phyloP scores from a whole-genome alignment of 176 grass and related monocot species.

The Guadua angustifolia region DNA sequence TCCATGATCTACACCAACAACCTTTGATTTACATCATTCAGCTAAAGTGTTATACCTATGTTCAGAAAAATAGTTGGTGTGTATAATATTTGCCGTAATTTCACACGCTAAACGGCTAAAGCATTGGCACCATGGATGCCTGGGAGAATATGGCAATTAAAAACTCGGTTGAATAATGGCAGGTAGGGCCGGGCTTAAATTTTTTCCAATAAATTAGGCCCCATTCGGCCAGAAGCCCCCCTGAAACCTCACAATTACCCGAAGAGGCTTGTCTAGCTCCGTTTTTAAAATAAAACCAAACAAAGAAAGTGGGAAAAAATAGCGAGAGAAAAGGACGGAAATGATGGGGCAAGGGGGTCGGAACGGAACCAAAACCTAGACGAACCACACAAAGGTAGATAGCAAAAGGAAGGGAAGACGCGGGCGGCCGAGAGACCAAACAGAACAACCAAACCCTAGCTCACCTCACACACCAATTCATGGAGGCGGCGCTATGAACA shows the following conservation, averaged over 20 bases:
- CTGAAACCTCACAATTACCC: slow-evolving; percentile 28
- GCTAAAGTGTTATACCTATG: no score
- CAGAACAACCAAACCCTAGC: slow-evolving; percentile 53
- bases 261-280: not conserved
- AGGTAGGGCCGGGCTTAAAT: not conserved
- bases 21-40: no score
- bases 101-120: not conserved
- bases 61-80: no score
- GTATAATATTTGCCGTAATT: no score
- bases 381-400: slow-evolving; percentile 49
- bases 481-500: slow-evolving; percentile 53
- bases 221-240: slow-evolving; percentile 10
- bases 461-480: slow-evolving; percentile 30
- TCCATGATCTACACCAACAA: not conserved
- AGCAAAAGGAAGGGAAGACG: slow-evolving; percentile 13
- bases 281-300: slow-evolving; percentile 37
- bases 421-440: slow-evolving; percentile 54
- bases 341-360: not conserved
- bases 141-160: not conserved
- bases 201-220: slow-evolving; percentile 13
- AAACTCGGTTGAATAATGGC: not conserved
- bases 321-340: slow-evolving; percentile 23
- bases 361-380: slow-evolving; percentile 50
- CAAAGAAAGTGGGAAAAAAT: slow-evolving; percentile 29
- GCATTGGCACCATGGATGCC: not conserved